A percentile compares a stretch with the other conserved stretches of the same genome.
These are phyloP conservation scores for Spathaspora hagerdaliae DNA, from an alignment of 805 yeast genomes.

Conservation along the genomic window DNA sequence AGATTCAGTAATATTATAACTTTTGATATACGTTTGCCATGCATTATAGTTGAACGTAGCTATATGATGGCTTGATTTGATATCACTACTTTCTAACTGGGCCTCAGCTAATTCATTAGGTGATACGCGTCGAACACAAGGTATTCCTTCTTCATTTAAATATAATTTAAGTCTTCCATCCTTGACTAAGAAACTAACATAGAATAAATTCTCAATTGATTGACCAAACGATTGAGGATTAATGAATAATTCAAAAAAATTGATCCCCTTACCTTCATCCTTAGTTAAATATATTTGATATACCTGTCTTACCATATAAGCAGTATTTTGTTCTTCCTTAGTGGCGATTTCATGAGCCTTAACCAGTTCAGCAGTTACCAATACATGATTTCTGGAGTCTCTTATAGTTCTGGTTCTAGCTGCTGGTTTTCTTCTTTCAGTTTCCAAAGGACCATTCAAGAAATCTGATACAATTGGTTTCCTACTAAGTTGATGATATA, in stretches of 20 bases:
- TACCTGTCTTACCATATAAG: constrained; percentile 57
- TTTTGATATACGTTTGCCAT: constrained; percentile 57
- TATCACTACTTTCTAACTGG: constrained; percentile 18
- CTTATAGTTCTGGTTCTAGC: constrained; percentile 30
- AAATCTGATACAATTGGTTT: constrained; percentile 54
- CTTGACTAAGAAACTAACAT: constrained; percentile 72
- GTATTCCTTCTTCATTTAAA: constrained; percentile 44
- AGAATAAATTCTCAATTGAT: constrained; percentile 80
- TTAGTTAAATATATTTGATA: constrained; percentile 34
- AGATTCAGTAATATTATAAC: constrained; percentile 52
- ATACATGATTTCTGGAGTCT: constrained; percentile 37
- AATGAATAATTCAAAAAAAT: constrained; percentile 62
- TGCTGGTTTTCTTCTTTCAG: constrained; percentile 48
- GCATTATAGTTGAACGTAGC: constrained; percentile 65
- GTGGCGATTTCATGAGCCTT: constrained; percentile 47
- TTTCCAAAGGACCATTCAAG: constrained; percentile 65
- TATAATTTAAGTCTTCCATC: constrained; percentile 61
- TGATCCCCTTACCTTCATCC: constrained; percentile 33
- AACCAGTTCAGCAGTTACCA: constrained; percentile 54
- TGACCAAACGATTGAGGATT: constrained; percentile 76
- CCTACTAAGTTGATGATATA: constrained; percentile 43
- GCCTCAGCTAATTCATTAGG: constrained; percentile 14
- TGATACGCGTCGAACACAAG: constrained; percentile 37
- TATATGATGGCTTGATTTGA: constrained; percentile 57
- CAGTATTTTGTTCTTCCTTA: constrained; percentile 56